phyloP scores from a whole-genome alignment of 352 stramenopile genomes.

The Globisporangium alternatum region DNA sequence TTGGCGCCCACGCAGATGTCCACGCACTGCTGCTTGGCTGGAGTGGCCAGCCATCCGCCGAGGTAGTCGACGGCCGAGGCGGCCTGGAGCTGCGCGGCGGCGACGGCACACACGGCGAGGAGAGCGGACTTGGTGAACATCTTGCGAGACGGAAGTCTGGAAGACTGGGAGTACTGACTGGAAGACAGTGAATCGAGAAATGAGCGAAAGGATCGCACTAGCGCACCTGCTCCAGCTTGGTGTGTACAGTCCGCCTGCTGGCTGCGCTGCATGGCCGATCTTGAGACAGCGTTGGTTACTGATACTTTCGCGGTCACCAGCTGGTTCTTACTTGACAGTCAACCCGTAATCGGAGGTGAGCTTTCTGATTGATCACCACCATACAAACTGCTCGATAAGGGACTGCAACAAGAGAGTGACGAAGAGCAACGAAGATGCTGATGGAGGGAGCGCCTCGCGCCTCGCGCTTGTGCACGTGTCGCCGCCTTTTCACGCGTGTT shows the following conservation, averaged over 20 bases:
- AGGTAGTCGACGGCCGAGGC: constrained; percentile 45
- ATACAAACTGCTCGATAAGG: background rate
- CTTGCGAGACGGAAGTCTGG: no score
- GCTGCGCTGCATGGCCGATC: background rate
- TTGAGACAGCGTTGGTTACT: constrained; percentile 3
- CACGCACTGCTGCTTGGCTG: constrained; percentile 52
- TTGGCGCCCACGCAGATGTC: constrained; percentile 73
- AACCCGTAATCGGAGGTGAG: background rate
- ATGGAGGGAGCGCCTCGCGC: no score
- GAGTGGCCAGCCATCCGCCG: constrained; percentile 52
- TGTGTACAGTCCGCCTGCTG: constrained; percentile 1
- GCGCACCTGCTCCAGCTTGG: background rate
- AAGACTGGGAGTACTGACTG: background rate
- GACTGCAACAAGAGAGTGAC: no score
- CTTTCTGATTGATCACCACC: background rate
- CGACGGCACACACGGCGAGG: constrained; percentile 1
- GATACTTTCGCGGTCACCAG: constrained; percentile 1
- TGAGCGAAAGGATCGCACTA: background rate
- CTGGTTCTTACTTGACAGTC: background rate
- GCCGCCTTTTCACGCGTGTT: no score
- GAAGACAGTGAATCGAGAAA: background rate
- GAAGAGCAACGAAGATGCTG: no score
- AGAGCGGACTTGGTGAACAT: constrained; percentile 20
- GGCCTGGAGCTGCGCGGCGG: constrained; percentile 11
- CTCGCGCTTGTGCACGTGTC: no score